Evolutionary conservation across 306 rosid genomes (phyloP).

Genomic region (Prosopis cineraria): DNA sequence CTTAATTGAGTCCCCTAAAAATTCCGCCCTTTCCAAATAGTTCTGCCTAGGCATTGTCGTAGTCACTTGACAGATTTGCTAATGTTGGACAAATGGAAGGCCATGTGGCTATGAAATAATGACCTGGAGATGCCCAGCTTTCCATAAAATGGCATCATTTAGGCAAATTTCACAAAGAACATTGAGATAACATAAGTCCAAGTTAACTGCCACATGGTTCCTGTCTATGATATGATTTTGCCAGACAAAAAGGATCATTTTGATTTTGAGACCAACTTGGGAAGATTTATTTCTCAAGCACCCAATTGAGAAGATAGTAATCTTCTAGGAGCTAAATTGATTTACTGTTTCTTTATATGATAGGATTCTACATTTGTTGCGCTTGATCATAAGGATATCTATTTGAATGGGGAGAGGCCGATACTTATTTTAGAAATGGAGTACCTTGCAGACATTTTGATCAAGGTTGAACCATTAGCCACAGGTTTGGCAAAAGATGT

Average conservation of each 20-base stretch:
- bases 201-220: not conserved
- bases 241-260: not conserved
- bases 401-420: slow-evolving; percentile 62
- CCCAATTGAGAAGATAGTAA: not conserved
- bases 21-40: not conserved
- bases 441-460: slow-evolving; percentile 75
- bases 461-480: slow-evolving; percentile 81
- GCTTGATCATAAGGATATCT: slow-evolving; percentile 79
- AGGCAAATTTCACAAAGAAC: not conserved
- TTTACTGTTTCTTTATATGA: slow-evolving; percentile 27
- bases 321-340: not conserved
- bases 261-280: not conserved
- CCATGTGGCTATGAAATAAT: not conserved
- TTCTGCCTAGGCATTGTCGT: not conserved
- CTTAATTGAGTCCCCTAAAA: not conserved
- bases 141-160: not conserved
- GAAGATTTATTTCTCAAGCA: not conserved
- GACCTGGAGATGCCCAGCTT: not conserved
- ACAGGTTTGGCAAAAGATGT: slow-evolving; percentile 96
- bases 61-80: not conserved
- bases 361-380: slow-evolving; percentile 79
- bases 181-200: not conserved
- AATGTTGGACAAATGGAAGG: not conserved
- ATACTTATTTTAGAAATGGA: slow-evolving; percentile 72
- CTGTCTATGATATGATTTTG: not conserved